A percentile compares a stretch with the other conserved stretches of the same genome.
These are phyloP conservation scores for Lentinula lateritia DNA, from an alignment of 768 basidiomycete species.

Conservation along the genomic window DNA sequence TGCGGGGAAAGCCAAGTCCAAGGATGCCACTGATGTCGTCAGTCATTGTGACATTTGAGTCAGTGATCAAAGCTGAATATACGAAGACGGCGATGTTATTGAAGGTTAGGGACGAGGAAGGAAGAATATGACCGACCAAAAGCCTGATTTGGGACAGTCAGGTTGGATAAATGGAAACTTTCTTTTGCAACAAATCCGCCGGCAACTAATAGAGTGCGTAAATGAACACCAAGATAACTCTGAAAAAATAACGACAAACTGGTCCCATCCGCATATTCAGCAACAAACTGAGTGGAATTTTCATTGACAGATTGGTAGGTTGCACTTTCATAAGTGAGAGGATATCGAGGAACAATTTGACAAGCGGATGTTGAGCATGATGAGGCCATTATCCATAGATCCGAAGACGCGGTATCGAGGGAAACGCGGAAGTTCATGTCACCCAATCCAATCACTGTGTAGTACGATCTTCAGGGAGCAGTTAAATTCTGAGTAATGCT, in stretches of 20 bases:
- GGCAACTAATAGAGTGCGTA: conserved; percentile 35
- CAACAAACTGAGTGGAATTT: conserved; percentile 56
- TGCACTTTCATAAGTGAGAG: conserved; percentile 58
- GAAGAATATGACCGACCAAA: conserved; percentile 55
- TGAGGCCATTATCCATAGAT: conserved; percentile 68
- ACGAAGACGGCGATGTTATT: background rate
- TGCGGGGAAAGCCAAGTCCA: conserved; percentile 70
- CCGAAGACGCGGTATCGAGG: conserved; percentile 71
- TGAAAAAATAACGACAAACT: conserved; percentile 21
- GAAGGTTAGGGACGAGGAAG: background rate
- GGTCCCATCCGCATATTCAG: conserved; percentile 64
- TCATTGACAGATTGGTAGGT: conserved; percentile 56
- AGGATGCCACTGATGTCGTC: conserved; percentile 68
- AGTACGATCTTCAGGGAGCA: conserved; percentile 53
- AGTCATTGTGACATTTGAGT: conserved; percentile 56
- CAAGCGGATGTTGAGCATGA: conserved; percentile 53
- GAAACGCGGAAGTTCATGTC: conserved; percentile 61
- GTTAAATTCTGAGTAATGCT: background rate
- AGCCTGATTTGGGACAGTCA: conserved; percentile 55
- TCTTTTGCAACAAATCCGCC: conserved; percentile 71
- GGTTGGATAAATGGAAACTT: conserved; percentile 50
- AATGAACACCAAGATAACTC: background rate
- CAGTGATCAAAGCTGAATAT: conserved; percentile 49
- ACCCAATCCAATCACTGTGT: conserved; percentile 53
- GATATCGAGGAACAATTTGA: conserved; percentile 60